Evolutionary conservation across 2,329 filamentous ascomycete species (phyloP), one percentile per base, ranked within the genome.

Genomic region (Aspergillus sp.): DNA sequence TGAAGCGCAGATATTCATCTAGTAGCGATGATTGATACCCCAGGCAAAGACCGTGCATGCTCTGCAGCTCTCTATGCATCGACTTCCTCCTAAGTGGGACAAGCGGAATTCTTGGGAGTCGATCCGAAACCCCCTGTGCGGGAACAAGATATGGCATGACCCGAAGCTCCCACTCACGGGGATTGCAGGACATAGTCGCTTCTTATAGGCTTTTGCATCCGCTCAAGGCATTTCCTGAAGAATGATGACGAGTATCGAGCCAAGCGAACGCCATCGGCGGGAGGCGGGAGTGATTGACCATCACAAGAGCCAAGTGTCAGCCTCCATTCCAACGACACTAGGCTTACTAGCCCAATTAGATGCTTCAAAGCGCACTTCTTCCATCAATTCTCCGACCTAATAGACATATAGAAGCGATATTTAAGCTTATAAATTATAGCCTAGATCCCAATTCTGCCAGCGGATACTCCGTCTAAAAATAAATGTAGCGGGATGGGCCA

Each of bases 401-500:
- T 32, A 48, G 4, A n/a, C 3, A 13, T 8, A 48, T 5, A 32
- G 15, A 24, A 36, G 11, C 17, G 17, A 38, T 38, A 17, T 5
- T 36, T 36, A 20, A 36, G 11, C 26, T 17, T 18, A 11, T 22
- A 47, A 18, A 18, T 30, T 30, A n/a, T 13, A 36, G 8, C 36
- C n/a, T 30, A 8, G 20, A 48, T 17, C 20, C 17, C 5, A n/a
- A 26, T 7, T 38, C n/a, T 12, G 18, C 41, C n/a, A 45, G 15
- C 34, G 34, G 47, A 15, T 49, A 39, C 34, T 42, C n/a, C 2
- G 32, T 53, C 56, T 55, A 64, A 62, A 62, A 64, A 61, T 60
- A 59, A 59, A 47, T 24, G 39, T 32, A 43, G 48, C 30, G 36
- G 15, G 36, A 22, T 11, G 43, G 57, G 58, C 61, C 62, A 64